Percentiles rank a stretch among this genome's conserved stretches.
These are phyloP conservation scores for Chenopodium suecicum DNA, from an alignment of 148 eudicot genomes.

Conservation along the genomic window DNA sequence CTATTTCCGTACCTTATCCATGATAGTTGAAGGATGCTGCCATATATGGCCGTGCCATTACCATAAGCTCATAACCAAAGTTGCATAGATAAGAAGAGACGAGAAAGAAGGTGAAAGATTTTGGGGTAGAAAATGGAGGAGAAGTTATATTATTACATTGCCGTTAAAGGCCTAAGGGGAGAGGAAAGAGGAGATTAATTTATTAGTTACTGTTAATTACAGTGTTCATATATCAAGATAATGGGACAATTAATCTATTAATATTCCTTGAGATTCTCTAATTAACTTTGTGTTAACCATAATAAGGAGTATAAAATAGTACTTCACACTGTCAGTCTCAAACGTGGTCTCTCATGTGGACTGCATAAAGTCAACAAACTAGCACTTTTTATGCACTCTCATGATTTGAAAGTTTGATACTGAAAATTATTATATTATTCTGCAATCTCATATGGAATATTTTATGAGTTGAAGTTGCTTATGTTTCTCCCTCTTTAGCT, in stretches of 20 bases:
- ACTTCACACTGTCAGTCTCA: background rate
- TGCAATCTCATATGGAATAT: background rate
- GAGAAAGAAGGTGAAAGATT: background rate
- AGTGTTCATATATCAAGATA: background rate
- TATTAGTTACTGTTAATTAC: background rate
- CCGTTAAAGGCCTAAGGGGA: background rate
- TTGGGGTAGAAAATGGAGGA: background rate
- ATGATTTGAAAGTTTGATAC: background rate
- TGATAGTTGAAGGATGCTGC: background rate
- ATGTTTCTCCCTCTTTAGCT: background rate
- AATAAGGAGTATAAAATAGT: background rate
- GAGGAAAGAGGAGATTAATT: constrained; percentile 1
- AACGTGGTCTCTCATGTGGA: background rate
- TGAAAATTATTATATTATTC: background rate
- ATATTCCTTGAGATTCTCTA: background rate
- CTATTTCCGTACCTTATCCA: background rate
- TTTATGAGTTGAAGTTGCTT: background rate
- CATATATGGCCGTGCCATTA: background rate
- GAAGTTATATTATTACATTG: background rate
- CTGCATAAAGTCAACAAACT: background rate
- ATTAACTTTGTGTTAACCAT: background rate
- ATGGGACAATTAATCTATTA: background rate
- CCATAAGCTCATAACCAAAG: no score
- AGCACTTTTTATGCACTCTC: background rate
- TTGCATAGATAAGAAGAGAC: background rate